phyloP scores from a whole-genome alignment of 208 protist genomes.

The Tritrichomonas musculus region DNA sequence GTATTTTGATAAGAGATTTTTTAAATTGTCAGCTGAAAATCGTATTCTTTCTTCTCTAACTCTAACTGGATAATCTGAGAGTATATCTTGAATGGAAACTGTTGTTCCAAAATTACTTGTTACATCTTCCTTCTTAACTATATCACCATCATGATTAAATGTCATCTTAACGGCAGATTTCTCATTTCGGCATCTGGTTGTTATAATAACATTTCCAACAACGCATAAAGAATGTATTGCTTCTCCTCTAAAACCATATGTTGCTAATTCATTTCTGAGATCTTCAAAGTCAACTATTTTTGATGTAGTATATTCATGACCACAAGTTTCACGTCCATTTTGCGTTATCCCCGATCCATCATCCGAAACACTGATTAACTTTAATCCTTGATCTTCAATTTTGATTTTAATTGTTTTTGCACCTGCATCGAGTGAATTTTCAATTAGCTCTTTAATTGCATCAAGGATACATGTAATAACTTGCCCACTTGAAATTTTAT shows the following conservation, averaged over 20 bases:
- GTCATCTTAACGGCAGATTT: background rate
- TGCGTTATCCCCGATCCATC: background rate
- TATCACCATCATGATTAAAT: constrained; percentile 8
- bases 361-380: background rate
- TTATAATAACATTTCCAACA: background rate
- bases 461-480: constrained; percentile 58
- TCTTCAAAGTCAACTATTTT: constrained; percentile 67
- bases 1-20: background rate
- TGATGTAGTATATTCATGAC: constrained; percentile 54
- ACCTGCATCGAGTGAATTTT: constrained; percentile 65
- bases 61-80: background rate
- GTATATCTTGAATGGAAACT: background rate
- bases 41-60: background rate
- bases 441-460: constrained; percentile 67
- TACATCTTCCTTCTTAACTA: background rate
- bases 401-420: constrained; percentile 54
- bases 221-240: constrained; percentile 74
- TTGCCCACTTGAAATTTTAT: constrained; percentile 59
- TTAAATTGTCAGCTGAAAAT: background rate
- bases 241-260: constrained; percentile 90
- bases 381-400: constrained; percentile 36
- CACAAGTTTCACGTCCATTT: background rate
- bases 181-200: background rate
- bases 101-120: background rate
- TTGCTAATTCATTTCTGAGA: constrained; percentile 54